Base-by-base conservation (phyloP, 1,284 basidiomycete genomes). In the Heterobasidion irregulare region DNA sequence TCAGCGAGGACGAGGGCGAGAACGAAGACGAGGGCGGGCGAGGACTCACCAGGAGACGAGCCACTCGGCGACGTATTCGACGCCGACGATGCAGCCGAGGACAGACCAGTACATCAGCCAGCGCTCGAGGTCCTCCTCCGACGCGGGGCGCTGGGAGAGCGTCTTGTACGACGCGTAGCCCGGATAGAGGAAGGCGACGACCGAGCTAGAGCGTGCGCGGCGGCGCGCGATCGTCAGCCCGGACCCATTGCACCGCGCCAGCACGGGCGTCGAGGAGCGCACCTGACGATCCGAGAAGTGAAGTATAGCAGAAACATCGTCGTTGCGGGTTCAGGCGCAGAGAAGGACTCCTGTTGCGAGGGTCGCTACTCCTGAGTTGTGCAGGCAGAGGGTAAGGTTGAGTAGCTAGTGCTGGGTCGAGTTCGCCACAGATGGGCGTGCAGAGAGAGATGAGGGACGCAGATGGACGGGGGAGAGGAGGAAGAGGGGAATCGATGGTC, bases 31-130 rank as follows among this genome's bases (percentile, higher is more conserved):
- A 57, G 41, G 55, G 33, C 35, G 47, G 57, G 41, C 53, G 16
- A 12, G 56, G 35, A 70, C 77, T 62, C 61, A 90, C 89, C 91
- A 93, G 58, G 82, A 85, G 18, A 93, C 72, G n/a, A 83, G 67
- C 89, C 91, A 92, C 66, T 92, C 90, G 16, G 86, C 87, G 46
- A 87, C 74, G 62, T 85, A 85, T 66, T 93, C 91, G 16, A 86
- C 71, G 6, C 79, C 80, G 36, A 90, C 75, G 57, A 92, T 79
- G 64, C 83, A 84, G 0, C 88, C 91, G 10, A 93, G 79, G 0
- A 93, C 89, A 35, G 83, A 86, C 91, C 91, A 93, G 64, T 92
- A 94, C 89, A 92, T 93, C 52, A 92, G 74, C 90, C 91, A 92
- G 71, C 86, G 73, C 66, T 93, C 91, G 6, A 93, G 75, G 34